Base-by-base conservation (phyloP, 192 early-diverging fungal genomes). In the Phlyctochytrium bullatum region DNA sequence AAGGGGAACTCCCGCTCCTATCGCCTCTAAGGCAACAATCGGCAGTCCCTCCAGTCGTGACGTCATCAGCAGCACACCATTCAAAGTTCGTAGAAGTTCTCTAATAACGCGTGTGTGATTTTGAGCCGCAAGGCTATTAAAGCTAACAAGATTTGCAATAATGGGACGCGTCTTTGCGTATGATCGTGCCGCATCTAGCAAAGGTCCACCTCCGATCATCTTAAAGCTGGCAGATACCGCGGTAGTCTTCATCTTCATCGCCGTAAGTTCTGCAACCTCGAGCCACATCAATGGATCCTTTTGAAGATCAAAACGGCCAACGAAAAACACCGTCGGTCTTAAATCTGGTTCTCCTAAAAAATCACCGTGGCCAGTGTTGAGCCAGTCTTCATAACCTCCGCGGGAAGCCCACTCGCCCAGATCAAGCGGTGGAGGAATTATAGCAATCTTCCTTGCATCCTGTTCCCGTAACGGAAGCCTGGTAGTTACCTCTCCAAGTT, bases 231-330 rank as follows among this genome's bases (percentile, higher is more conserved):
- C 28, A 16, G 25, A 31, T 14, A 54, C 3, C 2, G 2, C 31
- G 2, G 24, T 2, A 3, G 52, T n/a, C 0, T 69, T 23, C 14
- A 67, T 24, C 4, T 71, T 47, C 20, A 20, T 12, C 14, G 2
- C 2, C 3, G 53, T 59, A 54, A 71, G 60, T 28, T 52, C 50
- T 2, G 62, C 61, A 14, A 69, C 65, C 12, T 56, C 23, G n/a
- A 72, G 24, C 66, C 66, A 74, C 52, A 71, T 52, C 12, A 62
- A 6, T 10, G 73, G 73, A 58, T 74, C 67, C 57, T 74, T 74
- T 59, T 74, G 73, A 0, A 20, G 36, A 27, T 68, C 69, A 16
- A 74, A 36, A 14, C 73, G 10, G 10, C 73, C 73, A 30, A 71
- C 25, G 51, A 72, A 74, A 25, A 53, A 65, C 0, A 74, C 32